Conservation (phyloP, 306 rosid genomes). For the Sophora flavescens region DNA sequence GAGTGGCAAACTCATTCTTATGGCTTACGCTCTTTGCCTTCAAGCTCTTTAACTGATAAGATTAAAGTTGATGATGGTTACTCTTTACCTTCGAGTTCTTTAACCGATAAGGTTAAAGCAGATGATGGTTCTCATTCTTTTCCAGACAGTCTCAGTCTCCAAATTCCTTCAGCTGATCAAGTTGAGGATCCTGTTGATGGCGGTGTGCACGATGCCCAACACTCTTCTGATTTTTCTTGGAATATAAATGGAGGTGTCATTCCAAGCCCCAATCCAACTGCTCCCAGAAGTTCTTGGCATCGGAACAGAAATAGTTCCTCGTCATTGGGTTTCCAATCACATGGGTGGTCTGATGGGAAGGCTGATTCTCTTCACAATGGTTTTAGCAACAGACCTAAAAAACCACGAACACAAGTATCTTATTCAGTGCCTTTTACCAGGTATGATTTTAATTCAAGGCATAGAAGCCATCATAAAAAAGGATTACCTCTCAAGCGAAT, state of each 20-base stretch:
- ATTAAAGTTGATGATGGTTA: slow-evolving; percentile 46
- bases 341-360: slow-evolving; percentile 74
- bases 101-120: slow-evolving; percentile 45
- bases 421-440: slow-evolving; percentile 68
- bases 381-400: slow-evolving; percentile 78
- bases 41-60: slow-evolving; percentile 39
- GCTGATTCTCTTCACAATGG: slow-evolving; percentile 63
- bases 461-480: slow-evolving; percentile 57
- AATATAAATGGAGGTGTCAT: slow-evolving; percentile 58
- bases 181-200: slow-evolving; percentile 58
- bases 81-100: slow-evolving; percentile 43
- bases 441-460: slow-evolving; percentile 58
- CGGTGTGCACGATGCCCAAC: slow-evolving; percentile 56
- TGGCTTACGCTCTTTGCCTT: slow-evolving; percentile 34
- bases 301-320: slow-evolving; percentile 60
- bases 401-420: slow-evolving; percentile 81
- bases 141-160: slow-evolving; percentile 57
- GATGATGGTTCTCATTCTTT: slow-evolving; percentile 51
- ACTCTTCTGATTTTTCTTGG: slow-evolving; percentile 59
- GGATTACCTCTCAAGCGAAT: slow-evolving; percentile 68
- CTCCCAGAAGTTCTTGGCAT: slow-evolving; percentile 78
- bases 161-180: slow-evolving; percentile 58
- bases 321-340: slow-evolving; percentile 59
- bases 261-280: slow-evolving; percentile 77
- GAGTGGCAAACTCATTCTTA: slow-evolving; percentile 45